Evolutionary conservation across 202 grass and related monocot genomes (phyloP), one percentile per base, ranked within the genome.

Genomic region (Setaria italica): DNA sequence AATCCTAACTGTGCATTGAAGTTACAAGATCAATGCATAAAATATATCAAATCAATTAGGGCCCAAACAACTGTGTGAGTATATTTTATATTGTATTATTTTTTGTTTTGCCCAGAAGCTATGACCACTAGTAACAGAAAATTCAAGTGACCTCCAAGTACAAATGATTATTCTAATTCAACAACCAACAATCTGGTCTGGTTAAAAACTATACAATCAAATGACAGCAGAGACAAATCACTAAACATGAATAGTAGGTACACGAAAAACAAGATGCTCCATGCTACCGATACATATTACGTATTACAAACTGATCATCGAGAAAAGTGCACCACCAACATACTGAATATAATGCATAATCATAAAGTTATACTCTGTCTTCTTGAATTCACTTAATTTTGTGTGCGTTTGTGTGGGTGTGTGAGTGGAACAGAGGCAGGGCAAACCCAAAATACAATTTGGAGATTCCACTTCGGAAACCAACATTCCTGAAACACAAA

Each of bases 71-170:
- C 11, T 65, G 20, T 3, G 14, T 33, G 17, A 54, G 71, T 54
- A 20, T 19, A 50, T 20, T 72, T 43, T 70, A 78, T 46, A 46
- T 25, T 19, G n/a, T 50, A 62, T 49, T 42, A 45, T 14, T 41
- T 42, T 68, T 79, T 9, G 5, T 46, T 5, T 35, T 55, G 0
- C 55, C 43, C 43, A 63, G 47, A 57, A 65, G 35, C 39, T 64
- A 64, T 50, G 46, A 62, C 59, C 12, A 63, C 64, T 70, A 77
- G 3, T 7, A 87, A 87, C 21, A 63, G 34, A 49, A 56, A 64
- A 65, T 46, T 48, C 19, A 77, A 74, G 34, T 13, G 20, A 78
- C 21, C 17, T 55, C 46, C 39, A 33, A 63, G 17, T 2, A 0
- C 15, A 76, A 70, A 62, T 69, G 67, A 85, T 15, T 17, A 75